These are phyloP conservation scores for Pugionium cornutum DNA, from an alignment of 345 rosid species.

Conservation along the genomic window DNA sequence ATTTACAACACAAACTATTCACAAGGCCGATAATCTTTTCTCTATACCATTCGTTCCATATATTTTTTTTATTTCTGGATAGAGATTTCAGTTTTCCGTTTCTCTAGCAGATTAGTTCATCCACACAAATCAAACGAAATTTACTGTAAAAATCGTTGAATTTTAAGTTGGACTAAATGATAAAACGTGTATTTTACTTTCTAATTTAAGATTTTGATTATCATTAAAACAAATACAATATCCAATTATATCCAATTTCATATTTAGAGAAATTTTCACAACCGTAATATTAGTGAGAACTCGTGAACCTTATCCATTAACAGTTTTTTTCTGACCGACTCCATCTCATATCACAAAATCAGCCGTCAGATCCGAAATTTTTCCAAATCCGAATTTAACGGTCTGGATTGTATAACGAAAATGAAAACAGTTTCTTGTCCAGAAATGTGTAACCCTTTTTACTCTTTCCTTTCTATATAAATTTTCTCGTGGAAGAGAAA, in stretches of 20 bases:
- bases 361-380: constrained; percentile 28
- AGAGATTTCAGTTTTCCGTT: not conserved
- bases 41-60: constrained; percentile 13
- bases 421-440: constrained; percentile 31
- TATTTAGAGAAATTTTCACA: not conserved
- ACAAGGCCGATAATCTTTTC: not conserved
- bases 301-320: constrained; percentile 36
- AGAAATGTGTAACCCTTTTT: constrained; percentile 21
- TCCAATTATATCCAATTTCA: not conserved
- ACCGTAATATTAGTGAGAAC: constrained; percentile 8
- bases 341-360: not conserved
- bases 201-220: too few species aligned
- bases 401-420: constrained; percentile 11
- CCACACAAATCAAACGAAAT: too few species aligned
- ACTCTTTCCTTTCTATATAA: not conserved
- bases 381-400: constrained; percentile 38
- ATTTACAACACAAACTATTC: constrained; percentile 13
- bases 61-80: not conserved
- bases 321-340: constrained; percentile 19
- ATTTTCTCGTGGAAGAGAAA: constrained; percentile 19
- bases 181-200: too few species aligned
- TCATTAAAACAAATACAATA: too few species aligned
- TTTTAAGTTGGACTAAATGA: too few species aligned
- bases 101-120: not conserved
- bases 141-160: too few species aligned